Conservation (phyloP, 2,329 filamentous ascomycete genomes). For the Dryadomyces sulphureus region DNA sequence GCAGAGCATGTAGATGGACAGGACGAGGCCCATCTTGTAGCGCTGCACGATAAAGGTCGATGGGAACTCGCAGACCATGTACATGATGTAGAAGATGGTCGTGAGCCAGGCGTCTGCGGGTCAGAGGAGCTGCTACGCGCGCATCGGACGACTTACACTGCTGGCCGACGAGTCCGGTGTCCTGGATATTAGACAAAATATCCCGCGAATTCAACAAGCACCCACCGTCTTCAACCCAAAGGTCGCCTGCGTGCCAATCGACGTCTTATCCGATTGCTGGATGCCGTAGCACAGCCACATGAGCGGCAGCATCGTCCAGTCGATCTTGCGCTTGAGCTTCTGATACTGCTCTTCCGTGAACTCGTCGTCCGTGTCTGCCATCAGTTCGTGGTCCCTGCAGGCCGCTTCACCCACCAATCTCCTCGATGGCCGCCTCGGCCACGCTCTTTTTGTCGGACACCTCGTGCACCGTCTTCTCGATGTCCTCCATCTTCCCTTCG, state of each 20-base stretch:
- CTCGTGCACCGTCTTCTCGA: neutral
- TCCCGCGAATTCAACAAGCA: no score
- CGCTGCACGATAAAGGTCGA: conserved; percentile 17
- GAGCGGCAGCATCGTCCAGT: conserved; percentile 11
- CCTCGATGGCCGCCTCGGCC: neutral
- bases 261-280: conserved; percentile 32
- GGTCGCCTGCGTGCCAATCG: conserved; percentile 22
- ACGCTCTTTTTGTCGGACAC: neutral
- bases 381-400: neutral
- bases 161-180: conserved; percentile 13
- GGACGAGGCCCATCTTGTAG: conserved; percentile 13
- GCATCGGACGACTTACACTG: conserved; percentile 7
- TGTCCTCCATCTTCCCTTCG: neutral
- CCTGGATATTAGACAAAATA: conserved; percentile 4
- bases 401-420: neutral
- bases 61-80: conserved; percentile 18
- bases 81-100: conserved; percentile 21
- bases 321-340: conserved; percentile 5
- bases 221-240: conserved; percentile 19
- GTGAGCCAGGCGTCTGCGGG: conserved; percentile 13
- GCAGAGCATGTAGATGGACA: conserved; percentile 16
- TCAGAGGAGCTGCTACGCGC: neutral
- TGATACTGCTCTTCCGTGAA: conserved; percentile 6
- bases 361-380: neutral
- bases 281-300: conserved; percentile 35